Evolutionary conservation across 1,284 basidiomycete genomes (phyloP), one percentile per base, ranked within the genome.

Genomic region (Leccinum pseudoinsigne): DNA sequence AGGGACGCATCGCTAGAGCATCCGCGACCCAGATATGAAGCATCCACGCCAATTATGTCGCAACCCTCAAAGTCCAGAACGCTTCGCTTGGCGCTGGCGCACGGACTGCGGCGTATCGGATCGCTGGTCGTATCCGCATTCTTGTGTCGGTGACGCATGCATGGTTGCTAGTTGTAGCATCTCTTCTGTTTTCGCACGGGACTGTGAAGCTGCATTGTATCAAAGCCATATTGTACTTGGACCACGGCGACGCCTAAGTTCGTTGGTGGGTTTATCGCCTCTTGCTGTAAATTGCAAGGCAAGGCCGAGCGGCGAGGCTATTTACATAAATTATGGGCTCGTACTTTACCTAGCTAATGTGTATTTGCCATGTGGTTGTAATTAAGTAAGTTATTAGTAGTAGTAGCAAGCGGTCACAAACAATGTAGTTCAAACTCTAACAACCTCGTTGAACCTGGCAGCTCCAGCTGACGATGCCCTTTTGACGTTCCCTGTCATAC

Each of bases 371-470:
- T 63, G 67, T 71, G 74, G 61, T 62, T 59, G 66, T 67, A 62
- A 65, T 67, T 67, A 55, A 63, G 53, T 56, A 47, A 47, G 45
- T 47, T 56, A 26, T 55, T 64, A 47, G 18, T 47, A 47, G 45
- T 47, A 47, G 45, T 47, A 64, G 68, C 76, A 74, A 74, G 75
- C 73, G 76, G 60, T 67, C 62, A 55, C 73, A 74, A 74, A 77
- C 74, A 77, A 61, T 47, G 61, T 63, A 59, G 54, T 60, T 55
- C 55, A 58, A 42, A 42, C 56, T 45, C 54, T 62, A 62, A 61
- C 68, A 62, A 61, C 68, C 69, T 64, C 66, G 68, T 69, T 60
- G 64, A 62, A 63, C 59, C 60, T 63, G 58, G 57, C 50, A 53
- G 54, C 58, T 55, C 42, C 42, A 60, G 58, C 59, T 62, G 61